A percentile compares a stretch with the other conserved stretches of the same genome.
phyloP scores from a whole-genome alignment of 345 rosid species.

The Populus pruinosa region DNA sequence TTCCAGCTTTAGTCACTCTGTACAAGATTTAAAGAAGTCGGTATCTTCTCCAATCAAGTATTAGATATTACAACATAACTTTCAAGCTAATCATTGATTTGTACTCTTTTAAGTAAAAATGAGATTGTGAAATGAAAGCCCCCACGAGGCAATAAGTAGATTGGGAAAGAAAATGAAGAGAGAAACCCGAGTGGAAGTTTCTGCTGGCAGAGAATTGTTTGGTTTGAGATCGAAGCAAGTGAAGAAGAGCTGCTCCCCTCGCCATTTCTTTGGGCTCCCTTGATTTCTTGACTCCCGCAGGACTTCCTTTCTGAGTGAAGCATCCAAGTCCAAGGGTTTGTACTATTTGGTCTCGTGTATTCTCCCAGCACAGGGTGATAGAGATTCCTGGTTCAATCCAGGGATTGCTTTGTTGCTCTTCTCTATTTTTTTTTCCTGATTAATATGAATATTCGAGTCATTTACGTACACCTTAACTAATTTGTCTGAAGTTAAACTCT shows the following conservation, averaged over 20 bases:
- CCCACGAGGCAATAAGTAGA: not conserved
- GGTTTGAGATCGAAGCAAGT: constrained; percentile 59
- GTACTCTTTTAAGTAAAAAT: not conserved
- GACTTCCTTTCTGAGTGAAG: not conserved
- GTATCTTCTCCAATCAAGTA: not conserved
- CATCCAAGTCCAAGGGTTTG: not conserved
- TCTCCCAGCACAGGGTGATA: too few relatives aligned
- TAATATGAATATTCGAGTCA: too few relatives aligned
- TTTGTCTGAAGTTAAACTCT: too few relatives aligned
- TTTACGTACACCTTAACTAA: too few relatives aligned
- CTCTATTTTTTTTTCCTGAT: too few relatives aligned
- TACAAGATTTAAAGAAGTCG: not conserved
- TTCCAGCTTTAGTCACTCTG: not conserved
- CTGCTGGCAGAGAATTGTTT: constrained; percentile 37
- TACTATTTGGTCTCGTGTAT: too few relatives aligned
- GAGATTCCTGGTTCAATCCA: too few relatives aligned
- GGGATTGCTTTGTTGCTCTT: too few relatives aligned
- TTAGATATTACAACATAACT: constrained; percentile 26
- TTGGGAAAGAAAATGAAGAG: not conserved
- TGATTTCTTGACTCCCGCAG: not conserved
- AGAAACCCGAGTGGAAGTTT: constrained; percentile 45
- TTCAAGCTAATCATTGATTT: not conserved
- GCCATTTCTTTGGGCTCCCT: constrained; percentile 38
- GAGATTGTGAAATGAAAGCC: not conserved
- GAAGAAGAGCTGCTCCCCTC: constrained; percentile 56